phyloP scores from a whole-genome alignment of 768 basidiomycete genomes.

The Phlebiopsis gigantea region DNA sequence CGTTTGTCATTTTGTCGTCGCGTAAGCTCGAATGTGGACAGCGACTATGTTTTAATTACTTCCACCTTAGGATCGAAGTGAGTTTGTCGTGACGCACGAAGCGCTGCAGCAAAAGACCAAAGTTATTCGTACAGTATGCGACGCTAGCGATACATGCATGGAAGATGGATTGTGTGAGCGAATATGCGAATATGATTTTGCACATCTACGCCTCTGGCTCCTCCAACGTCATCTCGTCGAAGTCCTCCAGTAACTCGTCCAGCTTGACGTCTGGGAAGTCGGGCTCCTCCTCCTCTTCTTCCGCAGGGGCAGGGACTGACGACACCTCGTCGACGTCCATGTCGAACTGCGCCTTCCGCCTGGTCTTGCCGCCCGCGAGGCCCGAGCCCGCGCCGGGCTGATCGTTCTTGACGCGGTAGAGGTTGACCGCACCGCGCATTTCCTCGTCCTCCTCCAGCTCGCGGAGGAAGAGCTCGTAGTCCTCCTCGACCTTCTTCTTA shows the following conservation, averaged over 20 bases:
- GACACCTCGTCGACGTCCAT: constrained; percentile 65
- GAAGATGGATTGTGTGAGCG: too few species aligned
- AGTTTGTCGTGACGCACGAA: too few species aligned
- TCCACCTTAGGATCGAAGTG: too few species aligned
- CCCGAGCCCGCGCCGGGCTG: constrained; percentile 45
- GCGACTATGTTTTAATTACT: too few species aligned
- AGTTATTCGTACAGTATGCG: background rate
- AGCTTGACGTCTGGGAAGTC: constrained; percentile 88
- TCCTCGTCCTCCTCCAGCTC: constrained; percentile 95
- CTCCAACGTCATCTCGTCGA: constrained; percentile 81
- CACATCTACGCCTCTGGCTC: background rate
- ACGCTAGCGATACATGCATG: background rate
- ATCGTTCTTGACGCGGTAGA: constrained; percentile 68
- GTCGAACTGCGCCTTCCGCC: constrained; percentile 43
- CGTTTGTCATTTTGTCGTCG: constrained; percentile 8
- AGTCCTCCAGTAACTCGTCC: constrained; percentile 85
- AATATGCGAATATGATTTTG: too few species aligned
- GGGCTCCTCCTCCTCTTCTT: constrained; percentile 52
- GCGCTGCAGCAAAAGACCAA: too few species aligned
- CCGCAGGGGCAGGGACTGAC: constrained; percentile 25
- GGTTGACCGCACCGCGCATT: constrained; percentile 77
- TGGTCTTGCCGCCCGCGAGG: constrained; percentile 30
- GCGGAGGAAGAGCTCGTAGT: constrained; percentile 93
- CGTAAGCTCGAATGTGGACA: constrained; percentile 6
- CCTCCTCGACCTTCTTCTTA: constrained; percentile 89